phyloP scores from a whole-genome alignment of 2,329 filamentous ascomycete species.

The Xylaria sp. region DNA sequence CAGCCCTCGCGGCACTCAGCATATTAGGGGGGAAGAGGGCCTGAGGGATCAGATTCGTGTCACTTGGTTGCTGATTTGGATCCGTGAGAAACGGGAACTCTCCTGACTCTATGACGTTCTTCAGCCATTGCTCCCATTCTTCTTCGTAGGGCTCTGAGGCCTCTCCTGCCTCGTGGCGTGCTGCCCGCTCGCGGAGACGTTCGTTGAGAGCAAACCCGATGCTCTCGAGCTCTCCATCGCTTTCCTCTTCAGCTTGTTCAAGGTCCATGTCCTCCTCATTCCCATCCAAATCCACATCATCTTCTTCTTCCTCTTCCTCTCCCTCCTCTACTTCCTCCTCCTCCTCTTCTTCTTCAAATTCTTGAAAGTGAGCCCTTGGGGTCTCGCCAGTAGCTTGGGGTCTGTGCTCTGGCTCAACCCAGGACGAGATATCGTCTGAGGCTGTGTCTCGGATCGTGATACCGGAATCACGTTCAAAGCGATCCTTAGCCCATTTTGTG shows the following conservation, averaged over 20 bases:
- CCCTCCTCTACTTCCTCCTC: constrained; percentile 10
- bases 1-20: constrained; percentile 65
- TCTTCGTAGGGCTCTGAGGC: constrained; percentile 70
- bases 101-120: constrained; percentile 74
- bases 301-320: background rate
- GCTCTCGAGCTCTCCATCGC: constrained; percentile 64
- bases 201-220: constrained; percentile 72
- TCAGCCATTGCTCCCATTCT: constrained; percentile 80
- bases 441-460: constrained; percentile 77
- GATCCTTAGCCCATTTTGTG: constrained; percentile 83
- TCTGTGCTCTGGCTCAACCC: constrained; percentile 62
- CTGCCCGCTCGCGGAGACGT: constrained; percentile 72
- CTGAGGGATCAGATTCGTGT: constrained; percentile 51
- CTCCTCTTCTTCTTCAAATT: constrained; percentile 45
- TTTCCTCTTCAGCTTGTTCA: constrained; percentile 68
- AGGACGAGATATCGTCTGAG: constrained; percentile 73
- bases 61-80: constrained; percentile 53
- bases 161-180: constrained; percentile 70
- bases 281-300: constrained; percentile 17
- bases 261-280: constrained; percentile 55
- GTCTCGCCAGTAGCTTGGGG: constrained; percentile 38
- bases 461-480: constrained; percentile 80
- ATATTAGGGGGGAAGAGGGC: constrained; percentile 63
- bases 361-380: constrained; percentile 47
- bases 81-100: constrained; percentile 61